Evolutionary conservation across 1,139 yeast species (phyloP).

Genomic region (Yamadazyma sp.): DNA sequence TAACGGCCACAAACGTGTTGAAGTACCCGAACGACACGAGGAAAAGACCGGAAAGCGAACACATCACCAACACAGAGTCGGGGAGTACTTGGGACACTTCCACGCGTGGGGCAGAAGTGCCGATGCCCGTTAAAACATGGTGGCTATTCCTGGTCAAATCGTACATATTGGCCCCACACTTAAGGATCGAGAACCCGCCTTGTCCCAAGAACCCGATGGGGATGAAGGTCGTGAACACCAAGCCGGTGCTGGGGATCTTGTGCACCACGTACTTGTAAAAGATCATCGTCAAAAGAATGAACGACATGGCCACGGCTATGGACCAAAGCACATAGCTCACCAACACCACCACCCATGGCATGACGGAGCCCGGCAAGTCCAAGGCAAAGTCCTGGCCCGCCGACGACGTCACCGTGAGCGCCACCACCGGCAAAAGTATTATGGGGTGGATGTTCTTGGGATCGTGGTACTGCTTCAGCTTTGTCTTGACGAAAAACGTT

Average conservation of each 20-base stretch:
- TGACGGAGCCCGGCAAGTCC: slow-evolving; percentile 38
- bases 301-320: slow-evolving; percentile 63
- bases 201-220: slow-evolving; percentile 62
- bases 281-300: slow-evolving; percentile 56
- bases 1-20: slow-evolving; percentile 56
- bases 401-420: slow-evolving; percentile 73
- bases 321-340: slow-evolving; percentile 64
- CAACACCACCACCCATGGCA: slow-evolving; percentile 53
- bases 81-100: slow-evolving; percentile 13
- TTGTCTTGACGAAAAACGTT: slow-evolving; percentile 36
- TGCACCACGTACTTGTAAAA: slow-evolving; percentile 56
- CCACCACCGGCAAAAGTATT: slow-evolving; percentile 67
- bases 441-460: slow-evolving; percentile 40
- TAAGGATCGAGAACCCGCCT: slow-evolving; percentile 67
- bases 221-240: slow-evolving; percentile 27
- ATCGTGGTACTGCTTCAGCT: slow-evolving; percentile 19
- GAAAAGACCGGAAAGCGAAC: slow-evolving; percentile 40
- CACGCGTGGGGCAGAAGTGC: too few species aligned
- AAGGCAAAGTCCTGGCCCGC: slow-evolving; percentile 57
- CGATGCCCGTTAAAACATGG: too few species aligned
- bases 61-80: slow-evolving; percentile 17
- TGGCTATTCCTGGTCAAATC: slow-evolving; percentile 14
- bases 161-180: slow-evolving; percentile 49
- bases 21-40: slow-evolving; percentile 64
- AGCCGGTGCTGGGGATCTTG: slow-evolving; percentile 54